Conservation (phyloP, 805 yeast species). For the Candida montana region DNA sequence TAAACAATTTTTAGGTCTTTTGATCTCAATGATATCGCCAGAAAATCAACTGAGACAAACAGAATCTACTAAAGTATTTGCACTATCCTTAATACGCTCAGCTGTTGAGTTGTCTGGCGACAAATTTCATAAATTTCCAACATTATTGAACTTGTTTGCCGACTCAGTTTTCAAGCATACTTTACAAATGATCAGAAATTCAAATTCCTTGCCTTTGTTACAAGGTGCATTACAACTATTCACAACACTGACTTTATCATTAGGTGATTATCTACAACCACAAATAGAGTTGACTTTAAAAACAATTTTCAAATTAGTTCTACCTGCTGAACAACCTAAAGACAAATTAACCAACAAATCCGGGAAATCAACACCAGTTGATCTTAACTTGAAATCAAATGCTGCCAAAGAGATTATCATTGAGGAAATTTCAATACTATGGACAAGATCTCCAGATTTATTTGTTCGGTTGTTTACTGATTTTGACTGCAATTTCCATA, state of each 20-base stretch:
- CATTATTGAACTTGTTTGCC: constrained; percentile 61
- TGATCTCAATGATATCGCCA: constrained; percentile 78
- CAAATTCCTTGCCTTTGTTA: constrained; percentile 66
- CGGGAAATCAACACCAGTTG: constrained; percentile 31
- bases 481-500: constrained; percentile 87
- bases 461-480: constrained; percentile 73
- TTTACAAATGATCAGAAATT: constrained; percentile 69
- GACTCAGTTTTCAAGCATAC: constrained; percentile 84
- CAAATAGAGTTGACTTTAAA: constrained; percentile 74
- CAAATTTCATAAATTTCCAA: constrained; percentile 52
- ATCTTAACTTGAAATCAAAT: constrained; percentile 19
- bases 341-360: constrained; percentile 13
- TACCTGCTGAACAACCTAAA: constrained; percentile 29
- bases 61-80: constrained; percentile 81
- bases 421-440: constrained; percentile 75
- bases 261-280: constrained; percentile 61
- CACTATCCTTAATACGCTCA: constrained; percentile 66
- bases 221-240: constrained; percentile 74
- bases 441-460: constrained; percentile 76
- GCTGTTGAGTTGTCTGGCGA: constrained; percentile 80
- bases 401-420: constrained; percentile 72
- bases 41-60: constrained; percentile 79
- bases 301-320: constrained; percentile 55
- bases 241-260: constrained; percentile 61
- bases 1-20: constrained; percentile 67